Evolutionary conservation across 495 filamentous ascomycete genomes (phyloP), one percentile per base, ranked within the genome.

Genomic region (Annulohypoxylon nitens): DNA sequence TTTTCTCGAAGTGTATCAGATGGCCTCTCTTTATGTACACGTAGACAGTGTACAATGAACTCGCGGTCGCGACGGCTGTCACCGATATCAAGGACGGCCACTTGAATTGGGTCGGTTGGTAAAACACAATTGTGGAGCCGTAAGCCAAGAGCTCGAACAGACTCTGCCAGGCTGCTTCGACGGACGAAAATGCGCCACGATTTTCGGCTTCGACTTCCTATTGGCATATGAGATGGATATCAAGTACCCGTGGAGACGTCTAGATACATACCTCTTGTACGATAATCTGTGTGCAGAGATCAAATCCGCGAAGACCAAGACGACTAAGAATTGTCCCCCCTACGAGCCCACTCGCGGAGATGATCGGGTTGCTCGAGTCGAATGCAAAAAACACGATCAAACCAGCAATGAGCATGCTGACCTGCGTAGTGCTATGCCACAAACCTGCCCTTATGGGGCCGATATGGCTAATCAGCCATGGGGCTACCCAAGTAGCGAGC

Each of bases 91-190:
- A 33, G 23, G 50, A 54, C 12, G 50, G 50, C 50, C 50, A 54
- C 23, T 33, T 33, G 26, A 54, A 54, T 11, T 54, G 50, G 14
- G 20, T 11, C 4, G 50, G 50, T 5, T n/a, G 50, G 26, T n/a
- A 54, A n/a, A 54, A 54, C 11, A 54, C 23, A 8, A 54, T 54
- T 1, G 50, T 54, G 3, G 50, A 26, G 50, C 23, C 50, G 14
- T 54, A 54, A 30, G 50, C 50, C 10, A 30, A 1, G 9, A 54
- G 50, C 30, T 54, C 50, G 12, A 54, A 54, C 12, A 33, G 7
- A 30, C 26, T 54, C 50, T 54, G 50, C 50, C 50, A 54, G 7
- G 50, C 50, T 30, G 50, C 50, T 30, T 54, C 50, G 12, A 54
- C 50, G 3, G 50, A 54, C 0, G 50, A 54, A 23, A 54, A 54